phyloP scores from a whole-genome alignment of 1,284 basidiomycete species.

The Abortiporus biennis region DNA sequence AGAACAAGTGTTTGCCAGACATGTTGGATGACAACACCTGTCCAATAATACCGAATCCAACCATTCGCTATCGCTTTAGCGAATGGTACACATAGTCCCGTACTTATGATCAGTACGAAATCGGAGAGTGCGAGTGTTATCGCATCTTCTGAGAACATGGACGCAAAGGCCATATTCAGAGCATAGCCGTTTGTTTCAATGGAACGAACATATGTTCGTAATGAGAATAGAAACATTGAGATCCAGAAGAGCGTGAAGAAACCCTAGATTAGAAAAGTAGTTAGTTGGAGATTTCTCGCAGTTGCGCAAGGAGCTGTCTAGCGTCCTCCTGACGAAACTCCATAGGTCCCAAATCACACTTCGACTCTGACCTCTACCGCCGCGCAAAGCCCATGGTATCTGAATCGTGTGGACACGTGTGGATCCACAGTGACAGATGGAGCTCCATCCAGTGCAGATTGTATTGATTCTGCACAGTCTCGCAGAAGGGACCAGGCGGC shows the following conservation, averaged over 20 bases:
- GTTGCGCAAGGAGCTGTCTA: not conserved
- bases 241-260: constrained; percentile 94
- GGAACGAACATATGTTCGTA: constrained; percentile 73
- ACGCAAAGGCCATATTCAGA: constrained; percentile 78
- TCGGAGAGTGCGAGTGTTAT: constrained; percentile 83
- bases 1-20: constrained; percentile 69
- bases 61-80: constrained; percentile 71
- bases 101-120: constrained; percentile 71
- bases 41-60: constrained; percentile 75
- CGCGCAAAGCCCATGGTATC: no score
- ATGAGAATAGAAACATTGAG: constrained; percentile 75
- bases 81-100: constrained; percentile 80
- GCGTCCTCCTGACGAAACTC: no score
- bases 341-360: no score
- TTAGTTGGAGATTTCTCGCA: not conserved
- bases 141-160: constrained; percentile 85
- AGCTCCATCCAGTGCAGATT: no score
- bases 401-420: no score
- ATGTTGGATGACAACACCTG: constrained; percentile 75
- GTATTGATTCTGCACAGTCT: no score
- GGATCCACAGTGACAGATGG: no score
- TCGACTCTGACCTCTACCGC: no score
- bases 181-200: constrained; percentile 76
- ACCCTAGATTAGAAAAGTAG: constrained; percentile 62
- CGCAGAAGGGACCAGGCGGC: no score